A percentile compares a stretch with the other conserved stretches of the same genome.
Evolutionary conservation across 208 protist genomes (phyloP).

Genomic region (Leptomonas seymouri): DNA sequence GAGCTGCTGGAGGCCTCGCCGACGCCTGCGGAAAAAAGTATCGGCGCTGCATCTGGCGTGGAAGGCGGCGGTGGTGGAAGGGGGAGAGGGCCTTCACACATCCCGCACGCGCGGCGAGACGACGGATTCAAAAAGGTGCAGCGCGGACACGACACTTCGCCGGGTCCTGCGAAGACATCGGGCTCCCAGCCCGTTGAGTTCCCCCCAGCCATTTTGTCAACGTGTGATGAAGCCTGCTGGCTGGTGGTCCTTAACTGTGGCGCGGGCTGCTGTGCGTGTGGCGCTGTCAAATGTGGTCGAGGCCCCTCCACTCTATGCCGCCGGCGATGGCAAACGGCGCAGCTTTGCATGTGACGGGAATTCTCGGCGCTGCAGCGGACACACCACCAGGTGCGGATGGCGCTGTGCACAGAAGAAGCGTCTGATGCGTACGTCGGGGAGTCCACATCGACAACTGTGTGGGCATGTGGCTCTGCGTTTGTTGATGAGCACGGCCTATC

Average conservation of each 20-base stretch:
- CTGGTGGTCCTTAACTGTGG: not conserved
- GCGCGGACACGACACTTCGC: constrained; percentile 35
- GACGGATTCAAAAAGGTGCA: constrained; percentile 44
- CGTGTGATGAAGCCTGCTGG: not conserved
- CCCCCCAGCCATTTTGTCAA: not conserved
- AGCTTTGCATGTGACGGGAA: constrained; percentile 22
- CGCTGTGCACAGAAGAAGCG: not conserved
- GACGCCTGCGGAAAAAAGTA: not conserved
- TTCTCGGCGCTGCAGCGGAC: constrained; percentile 25
- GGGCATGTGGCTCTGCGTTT: not conserved
- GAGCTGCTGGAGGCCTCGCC: not conserved
- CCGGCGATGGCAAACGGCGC: constrained; percentile 25
- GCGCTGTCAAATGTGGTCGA: not conserved
- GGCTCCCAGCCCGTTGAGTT: not conserved
- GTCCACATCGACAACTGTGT: not conserved
- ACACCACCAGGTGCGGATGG: constrained; percentile 17
- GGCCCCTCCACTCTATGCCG: constrained; percentile 26
- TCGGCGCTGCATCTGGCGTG: not conserved
- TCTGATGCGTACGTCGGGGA: not conserved
- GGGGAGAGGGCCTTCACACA: constrained; percentile 34
- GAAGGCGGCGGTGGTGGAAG: not conserved
- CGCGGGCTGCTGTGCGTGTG: not conserved
- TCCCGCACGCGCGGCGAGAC: constrained; percentile 27
- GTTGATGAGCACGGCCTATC: not conserved
- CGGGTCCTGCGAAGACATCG: constrained; percentile 4